These are phyloP conservation scores for Globisporangium lucens DNA, from an alignment of 352 stramenopile genomes.

Conservation along the genomic window DNA sequence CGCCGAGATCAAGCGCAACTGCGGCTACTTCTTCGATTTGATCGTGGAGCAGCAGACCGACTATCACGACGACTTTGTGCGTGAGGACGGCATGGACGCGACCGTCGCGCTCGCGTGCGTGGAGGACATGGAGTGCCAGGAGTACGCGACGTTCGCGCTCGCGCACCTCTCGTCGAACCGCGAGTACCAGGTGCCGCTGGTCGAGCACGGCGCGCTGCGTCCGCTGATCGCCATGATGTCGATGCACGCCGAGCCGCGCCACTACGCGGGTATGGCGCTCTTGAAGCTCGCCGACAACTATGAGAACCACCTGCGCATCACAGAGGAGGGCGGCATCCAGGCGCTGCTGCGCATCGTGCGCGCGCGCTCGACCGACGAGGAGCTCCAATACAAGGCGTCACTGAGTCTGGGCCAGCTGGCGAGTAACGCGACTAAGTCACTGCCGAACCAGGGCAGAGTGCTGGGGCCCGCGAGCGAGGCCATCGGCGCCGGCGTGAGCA, in stretches of 20 bases:
- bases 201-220: conserved; percentile 88
- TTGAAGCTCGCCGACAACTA: conserved; percentile 98
- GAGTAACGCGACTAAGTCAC: conserved; percentile 83
- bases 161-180: conserved; percentile 94
- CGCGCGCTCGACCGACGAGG: conserved; percentile 89
- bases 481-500: conserved; percentile 67
- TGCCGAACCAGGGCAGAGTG: conserved; percentile 62
- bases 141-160: conserved; percentile 95
- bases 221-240: conserved; percentile 96
- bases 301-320: conserved; percentile 95
- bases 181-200: conserved; percentile 91
- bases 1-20: conserved; percentile 91
- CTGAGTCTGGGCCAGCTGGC: conserved; percentile 92
- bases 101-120: conserved; percentile 90
- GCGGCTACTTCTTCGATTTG: conserved; percentile 91
- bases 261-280: conserved; percentile 96
- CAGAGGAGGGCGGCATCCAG: conserved; percentile 94
- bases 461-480: conserved; percentile 31
- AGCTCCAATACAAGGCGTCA: conserved; percentile 95
- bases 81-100: conserved; percentile 85
- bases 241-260: conserved; percentile 89
- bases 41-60: conserved; percentile 89
- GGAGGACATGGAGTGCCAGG: conserved; percentile 94
- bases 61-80: conserved; percentile 90
- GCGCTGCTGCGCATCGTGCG: conserved; percentile 91